These are phyloP conservation scores for Corymbia calophylla DNA, from an alignment of 441 rosid species.

Conservation along the genomic window DNA sequence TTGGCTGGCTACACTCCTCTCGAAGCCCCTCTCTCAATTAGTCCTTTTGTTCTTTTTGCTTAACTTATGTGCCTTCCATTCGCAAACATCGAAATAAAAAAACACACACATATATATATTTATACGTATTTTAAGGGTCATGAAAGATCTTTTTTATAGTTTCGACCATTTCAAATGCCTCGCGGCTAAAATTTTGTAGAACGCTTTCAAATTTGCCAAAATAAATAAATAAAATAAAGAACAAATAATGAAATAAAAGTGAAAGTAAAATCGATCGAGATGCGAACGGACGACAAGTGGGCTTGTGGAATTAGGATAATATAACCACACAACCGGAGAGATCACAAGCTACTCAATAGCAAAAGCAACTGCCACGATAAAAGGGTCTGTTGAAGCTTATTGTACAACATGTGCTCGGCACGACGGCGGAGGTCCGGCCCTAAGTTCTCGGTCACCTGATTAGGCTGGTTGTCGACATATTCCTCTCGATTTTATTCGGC, in stretches of 20 bases:
- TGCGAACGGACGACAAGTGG: background rate
- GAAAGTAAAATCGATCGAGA: background rate
- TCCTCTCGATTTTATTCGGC: background rate
- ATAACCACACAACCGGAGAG: background rate
- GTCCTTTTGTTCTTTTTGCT: background rate
- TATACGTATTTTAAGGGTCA: background rate
- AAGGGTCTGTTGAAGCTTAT: background rate
- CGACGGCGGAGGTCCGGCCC: background rate
- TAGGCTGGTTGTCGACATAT: background rate
- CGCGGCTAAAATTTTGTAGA: background rate
- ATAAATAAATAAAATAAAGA: rapidly evolving
- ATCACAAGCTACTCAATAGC: background rate
- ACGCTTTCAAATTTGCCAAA: background rate
- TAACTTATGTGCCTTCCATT: rapidly evolving
- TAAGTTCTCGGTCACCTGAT: background rate
- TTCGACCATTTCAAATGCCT: background rate
- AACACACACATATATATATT: rapidly evolving
- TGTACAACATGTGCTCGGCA: background rate
- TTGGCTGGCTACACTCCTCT: background rate
- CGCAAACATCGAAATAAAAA: background rate
- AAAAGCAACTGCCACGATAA: background rate
- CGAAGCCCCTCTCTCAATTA: background rate
- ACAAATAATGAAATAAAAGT: background rate
- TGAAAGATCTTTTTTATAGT: background rate
- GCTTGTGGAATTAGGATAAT: background rate